These are phyloP conservation scores for Xylaria curta DNA, from an alignment of 495 filamentous ascomycete genomes.

Conservation along the genomic window DNA sequence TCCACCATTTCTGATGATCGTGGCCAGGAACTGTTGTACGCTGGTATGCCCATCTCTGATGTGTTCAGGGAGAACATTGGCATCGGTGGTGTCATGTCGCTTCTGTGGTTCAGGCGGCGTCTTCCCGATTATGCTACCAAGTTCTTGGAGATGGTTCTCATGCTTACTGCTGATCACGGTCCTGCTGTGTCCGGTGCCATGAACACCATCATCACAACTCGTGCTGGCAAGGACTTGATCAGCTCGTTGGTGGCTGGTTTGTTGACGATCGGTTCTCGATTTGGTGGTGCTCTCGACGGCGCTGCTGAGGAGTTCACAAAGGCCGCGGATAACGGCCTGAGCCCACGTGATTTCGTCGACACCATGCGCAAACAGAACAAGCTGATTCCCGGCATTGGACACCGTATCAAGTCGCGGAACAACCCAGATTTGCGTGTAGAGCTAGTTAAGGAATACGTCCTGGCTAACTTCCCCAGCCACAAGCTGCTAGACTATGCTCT, in stretches of 20 bases:
- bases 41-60: slow-evolving; percentile 98
- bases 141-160: slow-evolving; percentile 99
- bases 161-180: slow-evolving; percentile 99
- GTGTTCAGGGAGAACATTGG: slow-evolving; percentile 99
- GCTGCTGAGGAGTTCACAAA: slow-evolving; percentile 98
- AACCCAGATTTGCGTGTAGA: slow-evolving; percentile 99
- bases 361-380: slow-evolving; percentile 99
- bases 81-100: slow-evolving; percentile 99
- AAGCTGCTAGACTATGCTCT: slow-evolving; percentile 98
- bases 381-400: slow-evolving; percentile 98
- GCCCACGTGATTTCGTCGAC: slow-evolving; percentile 98
- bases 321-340: slow-evolving; percentile 96
- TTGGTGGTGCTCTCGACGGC: slow-evolving; percentile 97
- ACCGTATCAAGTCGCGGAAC: slow-evolving; percentile 99
- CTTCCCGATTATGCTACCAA: slow-evolving; percentile 95
- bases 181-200: slow-evolving; percentile 98
- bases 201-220: slow-evolving; percentile 99
- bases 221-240: slow-evolving; percentile 98
- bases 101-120: slow-evolving; percentile 99
- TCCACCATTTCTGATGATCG: slow-evolving; percentile 99
- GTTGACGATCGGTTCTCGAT: slow-evolving; percentile 95
- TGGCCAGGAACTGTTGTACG: slow-evolving; percentile 98
- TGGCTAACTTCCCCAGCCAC: slow-evolving; percentile 94
- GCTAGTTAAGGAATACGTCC: slow-evolving; percentile 97
- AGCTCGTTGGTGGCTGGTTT: slow-evolving; percentile 93